Evolutionary conservation across 2,329 filamentous ascomycete species (phyloP), one percentile per base, ranked within the genome.

Genomic region (Dactylonectria estremocensis): DNA sequence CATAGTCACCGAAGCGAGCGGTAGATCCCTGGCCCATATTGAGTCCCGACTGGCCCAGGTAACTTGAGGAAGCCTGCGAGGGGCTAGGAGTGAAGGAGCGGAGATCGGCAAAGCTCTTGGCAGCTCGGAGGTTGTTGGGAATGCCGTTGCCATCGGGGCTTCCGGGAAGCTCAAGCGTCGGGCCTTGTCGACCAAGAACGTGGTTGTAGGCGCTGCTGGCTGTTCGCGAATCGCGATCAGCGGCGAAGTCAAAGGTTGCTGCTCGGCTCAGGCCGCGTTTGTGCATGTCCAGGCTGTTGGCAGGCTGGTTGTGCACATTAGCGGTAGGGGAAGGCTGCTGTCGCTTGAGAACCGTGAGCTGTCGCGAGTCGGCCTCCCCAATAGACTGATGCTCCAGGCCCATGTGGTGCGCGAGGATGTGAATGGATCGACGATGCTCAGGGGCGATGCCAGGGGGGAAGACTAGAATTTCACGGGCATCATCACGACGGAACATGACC

Each of bases 241-340:
- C 92, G 72, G 93, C 95, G 81, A 98, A 98, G 81, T 98, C 96
- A 72, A 97, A 97, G 2, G 96, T 98, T n/a, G 96, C 96, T 16
- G 96, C 95, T 69, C 96, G 92, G 83, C 95, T 97, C 40, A 99
- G 85, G 5, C 92, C 93, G 68, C 95, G 93, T 73, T 95, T 92
- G 74, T 94, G 91, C 63, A 93, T 90, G 71, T 97, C 94, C 57
- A 91, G 85, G 22, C 90, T 89, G 66, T 93, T 91, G 64, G 90
- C 90, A 1, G 89, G 86, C 22, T 83, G 70, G 79, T 85, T 76
- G 85, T 91, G 85, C 84, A 91, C 81, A 74, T 86, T 84, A 55
- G 85, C 80, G n/a, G 87, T 83, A 45, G 87, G 81, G 52, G 86
- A 80, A 78, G 86, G 69, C 72, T 88, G 84, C 71, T 87, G 85